Percentiles rank a stretch among this genome's conserved stretches.
These are phyloP conservation scores for Penicillium sp. DNA, from an alignment of 2,329 filamentous ascomycete species.

Conservation along the genomic window DNA sequence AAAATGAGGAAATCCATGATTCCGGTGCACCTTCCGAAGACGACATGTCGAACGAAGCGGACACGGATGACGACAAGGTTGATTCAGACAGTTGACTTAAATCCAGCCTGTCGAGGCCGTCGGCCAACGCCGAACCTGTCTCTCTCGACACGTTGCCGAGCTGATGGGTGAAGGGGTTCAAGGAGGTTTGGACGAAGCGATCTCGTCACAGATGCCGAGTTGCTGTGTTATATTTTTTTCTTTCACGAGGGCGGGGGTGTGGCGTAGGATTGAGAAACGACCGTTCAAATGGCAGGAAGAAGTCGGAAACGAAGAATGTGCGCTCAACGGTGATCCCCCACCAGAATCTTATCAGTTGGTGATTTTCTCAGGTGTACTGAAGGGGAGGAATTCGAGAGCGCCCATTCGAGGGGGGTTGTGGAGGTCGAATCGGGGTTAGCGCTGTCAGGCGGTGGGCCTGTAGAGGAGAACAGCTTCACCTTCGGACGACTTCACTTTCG, in stretches of 20 bases:
- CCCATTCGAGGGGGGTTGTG: not conserved
- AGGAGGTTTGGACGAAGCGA: slow-evolving; percentile 20
- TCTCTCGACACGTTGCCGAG: slow-evolving; percentile 50
- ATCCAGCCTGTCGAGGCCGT: slow-evolving; percentile 51
- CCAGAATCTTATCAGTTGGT: slow-evolving; percentile 24
- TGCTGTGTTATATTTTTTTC: not conserved
- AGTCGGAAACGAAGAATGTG: slow-evolving; percentile 30
- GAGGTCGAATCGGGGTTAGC: not conserved
- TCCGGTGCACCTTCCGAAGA: slow-evolving; percentile 61
- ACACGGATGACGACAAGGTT: slow-evolving; percentile 41
- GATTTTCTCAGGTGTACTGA: not conserved
- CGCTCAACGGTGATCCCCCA: slow-evolving; percentile 31
- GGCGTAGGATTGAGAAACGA: not conserved
- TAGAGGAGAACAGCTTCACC: not conserved
- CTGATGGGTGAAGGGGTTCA: slow-evolving; percentile 18
- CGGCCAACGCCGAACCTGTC: slow-evolving; percentile 47
- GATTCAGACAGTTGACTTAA: slow-evolving; percentile 48
- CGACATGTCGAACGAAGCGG: slow-evolving; percentile 46
- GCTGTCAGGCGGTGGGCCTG: not conserved
- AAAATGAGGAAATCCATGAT: slow-evolving; percentile 98
- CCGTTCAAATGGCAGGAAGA: not conserved
- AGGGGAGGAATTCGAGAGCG: not conserved
- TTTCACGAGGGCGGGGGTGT: not conserved
- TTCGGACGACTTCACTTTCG: not conserved
- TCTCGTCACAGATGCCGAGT: slow-evolving; percentile 16